Evolutionary conservation across 805 yeast species (phyloP), one percentile per base, ranked within the genome.

Genomic region (Kodamaea neixiangensis): DNA sequence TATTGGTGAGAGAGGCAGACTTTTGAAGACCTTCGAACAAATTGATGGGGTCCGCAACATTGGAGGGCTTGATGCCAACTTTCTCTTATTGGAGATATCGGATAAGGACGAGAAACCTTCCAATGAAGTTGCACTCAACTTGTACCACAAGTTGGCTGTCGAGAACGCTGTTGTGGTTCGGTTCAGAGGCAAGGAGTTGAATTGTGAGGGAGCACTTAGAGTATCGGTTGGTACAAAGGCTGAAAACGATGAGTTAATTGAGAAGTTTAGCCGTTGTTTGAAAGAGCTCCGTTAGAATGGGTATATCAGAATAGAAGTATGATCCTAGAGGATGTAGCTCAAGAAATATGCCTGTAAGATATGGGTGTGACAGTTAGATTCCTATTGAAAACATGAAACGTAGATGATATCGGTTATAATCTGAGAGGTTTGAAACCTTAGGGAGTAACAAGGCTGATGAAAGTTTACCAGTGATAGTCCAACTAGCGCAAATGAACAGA

Each of bases 61-160:
- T 47, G 98, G 99, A 39, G 91, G 94, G 1, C 63, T 80, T 46
- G 97, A 89, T 65, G 86, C 97, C 3, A 94, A 94, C 66, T 94
- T 94, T 66, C 58, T 94, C 6, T 76, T 94, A 51, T 65, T 92
- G 13, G 87, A 90, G 65, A 73, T 93, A 17, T 75, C 89, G 48
- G 84, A 83, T 62, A 71, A 72, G 44, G 60, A 72, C 0, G 90
- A 91, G 4, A 59, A 66, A 15, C 93, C 97, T 2, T 82, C 83
- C 41, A 86, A 86, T 54, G 78, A 75, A 17, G 64, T 82, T 20
- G 97, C 99, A 2, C 68, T 79, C 44, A 58, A 71, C 31, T 75
- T 91, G 13, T 94, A 93, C 65, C 76, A 77, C 52, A 74, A 69
- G 40, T 70, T 94, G 62, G 99, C 99, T 0, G 79, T 77, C 22